Evolutionary conservation across 2,329 filamentous ascomycete genomes (phyloP), one percentile per base, ranked within the genome.

Genomic region (Monosporascus cannonballus): DNA sequence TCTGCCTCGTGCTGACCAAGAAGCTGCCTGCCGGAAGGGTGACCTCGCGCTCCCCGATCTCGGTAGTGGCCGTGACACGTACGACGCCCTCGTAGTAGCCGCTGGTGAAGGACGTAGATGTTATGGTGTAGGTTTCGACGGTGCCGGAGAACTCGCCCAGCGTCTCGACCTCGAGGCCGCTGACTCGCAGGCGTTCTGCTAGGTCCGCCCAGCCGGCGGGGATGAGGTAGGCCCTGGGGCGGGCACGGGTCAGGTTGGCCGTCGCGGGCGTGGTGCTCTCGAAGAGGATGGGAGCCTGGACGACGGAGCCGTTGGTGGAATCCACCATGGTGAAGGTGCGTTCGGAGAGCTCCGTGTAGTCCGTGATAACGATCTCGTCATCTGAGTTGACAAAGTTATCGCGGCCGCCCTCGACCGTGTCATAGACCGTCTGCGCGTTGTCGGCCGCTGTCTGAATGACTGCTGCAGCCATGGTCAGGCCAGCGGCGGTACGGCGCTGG

Each of bases 361-460:
- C 63, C 1, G 63, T 64, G 24, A 65, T 48, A 14, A 64, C 51
- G 30, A 64, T 65, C n/a, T 61, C 57, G 24, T 62, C 61, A 17
- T 54, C 20, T 36, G 58, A 60, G 7, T 38, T 15, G 48, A 61
- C 59, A 48, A 64, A 65, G 4, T 59, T 53, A 4, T 54, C n/a
- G 37, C 62, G 58, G 3, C 59, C 61, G 6, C 48, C 56, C 47
- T 62, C 50, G n/a, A 63, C 58, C 8, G 56, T 61, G 9, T 49
- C 48, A 49, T 62, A 57, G 27, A 65, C 60, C 25, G 59, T 52
- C 9, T 60, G 58, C 8, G 52, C 38, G 22, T 62, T 57, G 50
- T 60, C 61, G 8, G 51, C 50, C n/a, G 61, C 61, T 48, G 61
- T 58, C 25, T 65, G 58, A n/a, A 65, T 47, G 5, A 64, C 57